phyloP scores from a whole-genome alignment of 148 eudicot genomes.

The Tetragonia tetragonoides region DNA sequence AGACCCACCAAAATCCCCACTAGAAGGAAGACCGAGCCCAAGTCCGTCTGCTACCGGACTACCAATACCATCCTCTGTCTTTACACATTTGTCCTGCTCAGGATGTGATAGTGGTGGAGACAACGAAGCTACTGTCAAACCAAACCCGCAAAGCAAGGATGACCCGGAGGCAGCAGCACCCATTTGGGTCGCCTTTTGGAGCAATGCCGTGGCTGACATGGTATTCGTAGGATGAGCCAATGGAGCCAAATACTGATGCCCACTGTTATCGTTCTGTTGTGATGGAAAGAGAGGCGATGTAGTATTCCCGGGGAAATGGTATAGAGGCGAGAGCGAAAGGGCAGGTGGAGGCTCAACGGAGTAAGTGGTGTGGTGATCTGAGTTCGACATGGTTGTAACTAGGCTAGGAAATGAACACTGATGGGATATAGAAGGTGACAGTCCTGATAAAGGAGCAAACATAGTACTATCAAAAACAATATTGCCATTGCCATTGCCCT shows the following conservation, averaged over 20 bases:
- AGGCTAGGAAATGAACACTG: conserved; percentile 26
- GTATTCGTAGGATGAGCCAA: conserved; percentile 35
- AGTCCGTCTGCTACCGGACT: conserved; percentile 32
- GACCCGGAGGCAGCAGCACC: conserved; percentile 52
- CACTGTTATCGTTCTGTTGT: conserved; percentile 18
- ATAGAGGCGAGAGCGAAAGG: conserved; percentile 58
- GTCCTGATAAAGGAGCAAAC: conserved; percentile 34
- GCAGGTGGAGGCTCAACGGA: conserved; percentile 40
- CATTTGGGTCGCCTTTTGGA: conserved; percentile 75
- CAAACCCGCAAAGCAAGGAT: conserved; percentile 59
- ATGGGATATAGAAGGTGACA: conserved; percentile 16
- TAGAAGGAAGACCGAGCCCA: conserved; percentile 36
- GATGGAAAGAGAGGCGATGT: conserved; percentile 25
- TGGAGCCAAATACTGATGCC: conserved; percentile 13
- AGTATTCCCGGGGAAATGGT: conserved; percentile 33
- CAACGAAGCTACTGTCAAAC: conserved; percentile 30
- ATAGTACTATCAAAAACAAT: conserved; percentile 33
- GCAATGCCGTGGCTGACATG: conserved; percentile 72
- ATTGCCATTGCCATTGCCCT: not conserved
- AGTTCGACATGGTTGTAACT: conserved; percentile 28
- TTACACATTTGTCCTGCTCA: conserved; percentile 18
- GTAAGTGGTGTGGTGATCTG: conserved; percentile 15
- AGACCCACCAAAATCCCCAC: conserved; percentile 15
- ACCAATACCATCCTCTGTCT: conserved; percentile 20
- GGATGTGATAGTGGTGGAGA: not conserved